Evolutionary conservation across 1,139 yeast species (phyloP).

Genomic region (Protomyces pachydermus): DNA sequence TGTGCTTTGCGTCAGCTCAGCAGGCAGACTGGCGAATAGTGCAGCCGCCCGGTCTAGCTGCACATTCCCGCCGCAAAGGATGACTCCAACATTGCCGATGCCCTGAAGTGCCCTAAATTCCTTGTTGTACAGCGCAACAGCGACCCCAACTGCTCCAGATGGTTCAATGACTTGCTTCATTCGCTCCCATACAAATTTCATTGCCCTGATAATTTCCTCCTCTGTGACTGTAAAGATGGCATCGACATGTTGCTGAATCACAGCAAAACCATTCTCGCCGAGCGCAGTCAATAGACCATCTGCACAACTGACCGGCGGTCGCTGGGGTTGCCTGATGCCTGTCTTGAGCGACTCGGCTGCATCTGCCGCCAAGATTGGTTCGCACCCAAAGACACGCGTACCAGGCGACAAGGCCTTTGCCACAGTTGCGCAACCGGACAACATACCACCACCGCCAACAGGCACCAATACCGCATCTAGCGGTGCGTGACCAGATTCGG

Average conservation of each 20-base stretch:
- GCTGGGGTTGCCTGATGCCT: slow-evolving; percentile 22
- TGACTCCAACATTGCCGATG: slow-evolving; percentile 28
- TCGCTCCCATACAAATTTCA: slow-evolving; percentile 32
- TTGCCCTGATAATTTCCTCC: slow-evolving; percentile 30
- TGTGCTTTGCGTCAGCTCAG: not conserved
- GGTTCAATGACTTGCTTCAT: slow-evolving; percentile 33
- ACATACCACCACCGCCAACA: slow-evolving; percentile 33
- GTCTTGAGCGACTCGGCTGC: slow-evolving; percentile 28
- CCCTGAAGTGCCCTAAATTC: slow-evolving; percentile 24
- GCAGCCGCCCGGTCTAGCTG: slow-evolving; percentile 27
- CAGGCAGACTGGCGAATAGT: not conserved
- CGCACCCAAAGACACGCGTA: slow-evolving; percentile 31
- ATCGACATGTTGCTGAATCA: slow-evolving; percentile 30
- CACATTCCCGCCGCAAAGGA: slow-evolving; percentile 32
- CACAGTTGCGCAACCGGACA: slow-evolving; percentile 31
- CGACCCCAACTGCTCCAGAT: slow-evolving; percentile 31
- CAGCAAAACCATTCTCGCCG: slow-evolving; percentile 28
- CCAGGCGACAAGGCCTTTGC: slow-evolving; percentile 22
- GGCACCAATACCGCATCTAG: slow-evolving; percentile 32
- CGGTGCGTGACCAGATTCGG: slow-evolving; percentile 3
- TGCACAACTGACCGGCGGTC: slow-evolving; percentile 30
- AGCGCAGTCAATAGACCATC: slow-evolving; percentile 32
- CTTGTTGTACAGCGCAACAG: slow-evolving; percentile 29
- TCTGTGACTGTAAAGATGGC: slow-evolving; percentile 32
- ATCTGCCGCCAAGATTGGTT: slow-evolving; percentile 32